Conservation (phyloP, 1,284 basidiomycete genomes). For the Mycena sp. region DNA sequence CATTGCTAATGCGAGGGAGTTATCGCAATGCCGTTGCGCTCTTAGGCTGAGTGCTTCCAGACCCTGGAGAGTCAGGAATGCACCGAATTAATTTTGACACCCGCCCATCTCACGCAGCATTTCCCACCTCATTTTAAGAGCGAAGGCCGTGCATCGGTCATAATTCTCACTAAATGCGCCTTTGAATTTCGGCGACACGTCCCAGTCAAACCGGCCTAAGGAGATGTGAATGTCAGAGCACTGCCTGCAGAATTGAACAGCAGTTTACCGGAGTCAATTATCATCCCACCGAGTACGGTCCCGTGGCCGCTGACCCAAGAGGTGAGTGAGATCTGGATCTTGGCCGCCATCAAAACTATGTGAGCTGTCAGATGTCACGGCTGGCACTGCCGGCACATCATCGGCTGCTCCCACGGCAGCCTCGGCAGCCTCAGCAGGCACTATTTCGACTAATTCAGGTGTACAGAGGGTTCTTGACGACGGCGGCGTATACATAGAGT, state of each 20-base stretch:
- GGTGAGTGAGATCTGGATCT: too few species aligned
- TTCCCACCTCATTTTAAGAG: slow-evolving; percentile 51
- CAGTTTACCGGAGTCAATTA: slow-evolving; percentile 62
- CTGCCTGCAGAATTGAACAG: neutral
- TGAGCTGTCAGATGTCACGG: too few species aligned
- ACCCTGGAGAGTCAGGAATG: too few species aligned
- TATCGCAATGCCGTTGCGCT: slow-evolving; percentile 62
- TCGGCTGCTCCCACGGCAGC: too few species aligned
- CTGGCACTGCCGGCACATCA: too few species aligned
- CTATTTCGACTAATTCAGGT: too few species aligned
- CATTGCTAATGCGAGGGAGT: slow-evolving; percentile 62
- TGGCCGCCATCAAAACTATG: too few species aligned
- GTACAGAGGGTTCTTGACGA: too few species aligned
- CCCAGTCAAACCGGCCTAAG: slow-evolving; percentile 85
- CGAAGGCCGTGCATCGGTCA: slow-evolving; percentile 66
- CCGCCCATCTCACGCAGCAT: slow-evolving; percentile 66
- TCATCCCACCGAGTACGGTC: slow-evolving; percentile 74
- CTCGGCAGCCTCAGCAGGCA: too few species aligned
- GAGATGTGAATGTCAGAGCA: slow-evolving; percentile 72
- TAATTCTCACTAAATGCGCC: slow-evolving; percentile 74
- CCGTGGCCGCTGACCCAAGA: too few species aligned
- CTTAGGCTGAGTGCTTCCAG: slow-evolving; percentile 66
- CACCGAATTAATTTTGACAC: too few species aligned
- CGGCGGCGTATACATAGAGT: too few species aligned
- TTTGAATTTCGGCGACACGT: slow-evolving; percentile 68